Evolutionary conservation across 2,329 filamentous ascomycete genomes (phyloP), one percentile per base, ranked within the genome.

Genomic region (Trichoderma sp.): DNA sequence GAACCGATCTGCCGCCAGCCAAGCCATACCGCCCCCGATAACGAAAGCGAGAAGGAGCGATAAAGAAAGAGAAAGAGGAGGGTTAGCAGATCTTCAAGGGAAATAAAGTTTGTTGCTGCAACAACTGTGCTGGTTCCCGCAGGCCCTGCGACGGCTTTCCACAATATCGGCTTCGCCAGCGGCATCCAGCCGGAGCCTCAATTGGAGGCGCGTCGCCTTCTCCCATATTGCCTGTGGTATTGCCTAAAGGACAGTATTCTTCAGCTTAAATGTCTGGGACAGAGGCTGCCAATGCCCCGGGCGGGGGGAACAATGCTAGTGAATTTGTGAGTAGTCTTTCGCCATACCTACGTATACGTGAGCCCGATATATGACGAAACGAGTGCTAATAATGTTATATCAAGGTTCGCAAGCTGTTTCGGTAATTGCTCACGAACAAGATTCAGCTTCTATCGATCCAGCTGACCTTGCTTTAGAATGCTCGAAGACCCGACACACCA

Each of bases 331-430:
- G 92, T 91, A 56, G 14, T 11, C 16, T 16, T 56, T 37, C 7
- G 24, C n/a, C 16, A 46, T 30, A 7, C 30, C 37, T 46, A 26
- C 21, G 24, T 26, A 14, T 46, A n/a, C 18, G 18, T n/a, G 39
- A 2, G 2, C 7, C 18, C 26, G 49, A 43, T 2, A 21, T 52
- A 37, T 14, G 52, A 43, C 16, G 6, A 16, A 18, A 61, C n/a
- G 21, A 49, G 14, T 64, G 51, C 66, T 70, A 54, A 70, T 26
- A 4, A 26, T 56, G 10, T 7, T n/a, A 30, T 28, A 52, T 55
- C 28, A 74, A 97, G 94, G 94, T 98, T 83, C 94, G 95, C 85
- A 98, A 98, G 83, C 85, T 98, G 73, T 98, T 97, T 87, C 97
- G 97, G 95, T 98, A 90, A 86, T 49, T 32, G 18, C 66, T 28